Percentiles rank a stretch among this genome's conserved stretches.
phyloP scores from a whole-genome alignment of 495 filamentous ascomycete genomes.

The Hypoxylon subgilvum region DNA sequence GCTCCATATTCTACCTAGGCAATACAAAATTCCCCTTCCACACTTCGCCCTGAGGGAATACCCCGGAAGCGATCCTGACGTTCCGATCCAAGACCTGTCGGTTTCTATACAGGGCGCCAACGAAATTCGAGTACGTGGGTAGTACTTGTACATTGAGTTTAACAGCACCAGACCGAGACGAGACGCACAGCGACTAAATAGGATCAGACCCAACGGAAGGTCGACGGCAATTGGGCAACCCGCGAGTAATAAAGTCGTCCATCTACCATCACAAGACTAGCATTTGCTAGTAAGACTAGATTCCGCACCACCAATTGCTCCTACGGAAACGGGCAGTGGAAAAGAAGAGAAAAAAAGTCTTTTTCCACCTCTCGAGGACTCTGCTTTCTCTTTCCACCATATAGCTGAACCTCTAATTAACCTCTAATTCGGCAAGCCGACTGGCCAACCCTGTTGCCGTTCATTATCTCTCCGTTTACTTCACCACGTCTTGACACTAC shows the following conservation, averaged over 20 bases:
- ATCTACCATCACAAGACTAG: slow-evolving; percentile 30
- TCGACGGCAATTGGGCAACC: slow-evolving; percentile 19
- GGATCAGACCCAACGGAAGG: slow-evolving; percentile 23
- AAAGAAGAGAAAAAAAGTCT: slow-evolving; percentile 29
- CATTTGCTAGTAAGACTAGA: slow-evolving; percentile 34
- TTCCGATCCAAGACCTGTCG: slow-evolving; percentile 21
- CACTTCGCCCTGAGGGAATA: slow-evolving; percentile 21
- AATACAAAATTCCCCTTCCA: slow-evolving; percentile 25
- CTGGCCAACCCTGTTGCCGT: slow-evolving; percentile 25
- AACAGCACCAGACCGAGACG: slow-evolving; percentile 20
- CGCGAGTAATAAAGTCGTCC: slow-evolving; percentile 22
- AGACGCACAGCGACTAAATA: slow-evolving; percentile 31
- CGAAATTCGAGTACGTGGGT: slow-evolving; percentile 26
- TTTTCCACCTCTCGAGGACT: slow-evolving; percentile 26
- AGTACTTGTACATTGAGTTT: slow-evolving; percentile 29
- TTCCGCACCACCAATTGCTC: slow-evolving; percentile 29
- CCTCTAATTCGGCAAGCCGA: slow-evolving; percentile 24
- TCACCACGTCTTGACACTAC: slow-evolving; percentile 53
- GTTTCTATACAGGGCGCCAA: slow-evolving; percentile 26
- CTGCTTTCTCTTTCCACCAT: slow-evolving; percentile 25
- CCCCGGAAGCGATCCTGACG: slow-evolving; percentile 13
- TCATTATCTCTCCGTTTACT: slow-evolving; percentile 54
- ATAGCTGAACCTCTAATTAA: slow-evolving; percentile 14
- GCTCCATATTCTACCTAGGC: slow-evolving; percentile 19
- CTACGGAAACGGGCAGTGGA: slow-evolving; percentile 8